A percentile compares a stretch with the other conserved stretches of the same genome.
Evolutionary conservation across 2,329 filamentous ascomycete species (phyloP).

Genomic region (Aspergillus proliferans): DNA sequence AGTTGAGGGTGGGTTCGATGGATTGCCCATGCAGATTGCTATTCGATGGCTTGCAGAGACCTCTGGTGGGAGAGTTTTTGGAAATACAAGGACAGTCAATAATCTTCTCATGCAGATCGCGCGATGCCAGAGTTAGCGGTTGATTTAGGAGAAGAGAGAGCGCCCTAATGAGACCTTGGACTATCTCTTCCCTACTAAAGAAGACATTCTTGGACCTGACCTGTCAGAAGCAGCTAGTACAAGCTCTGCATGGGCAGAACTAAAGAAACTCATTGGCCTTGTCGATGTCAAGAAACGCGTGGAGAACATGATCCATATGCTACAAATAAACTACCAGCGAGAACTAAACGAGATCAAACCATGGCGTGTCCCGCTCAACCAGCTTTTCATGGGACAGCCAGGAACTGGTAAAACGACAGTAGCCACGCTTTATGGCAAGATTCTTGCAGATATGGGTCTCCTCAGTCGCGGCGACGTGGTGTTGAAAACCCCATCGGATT

Average conservation of each 20-base stretch:
- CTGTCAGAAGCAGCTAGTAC: background rate
- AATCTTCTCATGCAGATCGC: background rate
- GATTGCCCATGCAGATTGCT: background rate
- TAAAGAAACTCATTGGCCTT: background rate
- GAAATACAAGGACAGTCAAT: background rate
- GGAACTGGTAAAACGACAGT: background rate
- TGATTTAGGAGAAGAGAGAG: background rate
- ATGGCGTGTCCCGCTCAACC: background rate
- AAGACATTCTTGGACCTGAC: background rate
- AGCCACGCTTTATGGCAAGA: constrained; percentile 3
- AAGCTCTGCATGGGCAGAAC: background rate
- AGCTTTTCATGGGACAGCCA: background rate
- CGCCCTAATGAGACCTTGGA: background rate
- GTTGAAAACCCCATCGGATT: background rate
- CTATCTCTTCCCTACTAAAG: background rate
- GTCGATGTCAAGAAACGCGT: background rate
- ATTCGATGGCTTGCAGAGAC: background rate
- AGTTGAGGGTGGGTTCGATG: background rate
- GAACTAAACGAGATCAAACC: background rate
- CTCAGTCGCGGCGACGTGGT: background rate
- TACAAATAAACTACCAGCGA: background rate
- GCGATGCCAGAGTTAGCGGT: background rate
- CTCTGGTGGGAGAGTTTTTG: background rate
- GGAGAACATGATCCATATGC: background rate
- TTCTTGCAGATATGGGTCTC: constrained; percentile 10